Conservation (phyloP, 495 filamentous ascomycete genomes). For the Penicillium verhagenii region DNA sequence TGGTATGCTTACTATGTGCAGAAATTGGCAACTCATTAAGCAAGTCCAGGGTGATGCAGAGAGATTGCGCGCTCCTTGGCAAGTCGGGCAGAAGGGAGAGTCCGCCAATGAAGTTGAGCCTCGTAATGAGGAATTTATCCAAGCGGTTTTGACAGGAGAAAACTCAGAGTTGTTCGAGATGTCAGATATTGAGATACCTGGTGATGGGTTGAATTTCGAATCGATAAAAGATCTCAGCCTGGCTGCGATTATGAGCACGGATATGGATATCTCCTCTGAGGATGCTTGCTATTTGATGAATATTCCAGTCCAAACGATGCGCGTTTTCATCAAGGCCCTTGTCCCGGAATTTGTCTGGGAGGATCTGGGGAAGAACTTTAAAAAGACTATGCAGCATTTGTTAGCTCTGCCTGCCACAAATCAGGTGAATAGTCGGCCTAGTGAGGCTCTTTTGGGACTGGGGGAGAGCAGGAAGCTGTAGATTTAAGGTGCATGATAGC, state of each 20-base stretch:
- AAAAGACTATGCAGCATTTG: too few species aligned
- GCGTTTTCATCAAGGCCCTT: conserved; percentile 20
- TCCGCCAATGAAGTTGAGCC: conserved; percentile 18
- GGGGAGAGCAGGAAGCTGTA: too few species aligned
- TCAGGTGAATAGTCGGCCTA: too few species aligned
- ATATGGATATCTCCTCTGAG: conserved; percentile 8
- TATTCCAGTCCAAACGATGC: conserved; percentile 20
- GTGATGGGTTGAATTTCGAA: too few species aligned
- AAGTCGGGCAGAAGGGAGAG: conserved; percentile 23
- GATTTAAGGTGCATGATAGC: too few species aligned
- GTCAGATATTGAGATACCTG: too few species aligned
- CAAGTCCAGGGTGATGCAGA: conserved; percentile 22
- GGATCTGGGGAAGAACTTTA: conserved; percentile 19
- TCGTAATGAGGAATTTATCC: conserved; percentile 20
- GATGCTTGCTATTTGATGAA: conserved; percentile 17
- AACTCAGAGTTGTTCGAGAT: too few species aligned
- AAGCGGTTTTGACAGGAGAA: conserved; percentile 17
- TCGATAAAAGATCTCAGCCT: too few species aligned
- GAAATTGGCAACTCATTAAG: neutral
- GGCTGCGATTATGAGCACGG: neutral
- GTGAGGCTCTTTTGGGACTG: too few species aligned
- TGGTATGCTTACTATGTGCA: neutral
- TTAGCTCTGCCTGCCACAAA: too few species aligned
- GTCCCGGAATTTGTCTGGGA: conserved; percentile 25
- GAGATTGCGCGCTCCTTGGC: conserved; percentile 20